phyloP scores from a whole-genome alignment of 768 basidiomycete species.

The Mycena sanguinolenta region DNA sequence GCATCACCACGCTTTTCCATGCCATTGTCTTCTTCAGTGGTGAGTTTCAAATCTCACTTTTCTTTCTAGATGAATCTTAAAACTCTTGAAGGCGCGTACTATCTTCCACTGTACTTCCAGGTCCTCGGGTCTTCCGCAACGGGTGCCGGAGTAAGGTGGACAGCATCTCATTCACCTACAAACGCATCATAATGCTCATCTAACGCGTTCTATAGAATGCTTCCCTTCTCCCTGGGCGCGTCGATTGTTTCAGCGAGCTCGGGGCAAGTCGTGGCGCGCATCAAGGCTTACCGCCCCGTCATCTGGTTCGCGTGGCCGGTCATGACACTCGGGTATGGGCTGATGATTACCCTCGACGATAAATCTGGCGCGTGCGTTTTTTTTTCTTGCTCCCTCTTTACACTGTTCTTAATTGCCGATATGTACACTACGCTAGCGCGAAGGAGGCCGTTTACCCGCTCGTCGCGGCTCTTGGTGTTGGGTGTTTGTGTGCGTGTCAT shows the following conservation, averaged over 20 bases:
- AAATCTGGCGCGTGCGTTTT: constrained; percentile 63
- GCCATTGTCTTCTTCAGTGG: constrained; percentile 73
- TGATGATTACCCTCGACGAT: constrained; percentile 78
- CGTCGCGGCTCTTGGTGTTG: constrained; percentile 74
- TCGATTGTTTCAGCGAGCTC: constrained; percentile 66
- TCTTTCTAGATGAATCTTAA: not conserved
- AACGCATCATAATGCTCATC: not conserved
- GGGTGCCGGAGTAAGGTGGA: constrained; percentile 73
- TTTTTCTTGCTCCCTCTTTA: constrained; percentile 9
- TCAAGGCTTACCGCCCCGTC: constrained; percentile 68
- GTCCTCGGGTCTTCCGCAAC: constrained; percentile 83
- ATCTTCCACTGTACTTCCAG: constrained; percentile 85
- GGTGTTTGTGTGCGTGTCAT: constrained; percentile 55
- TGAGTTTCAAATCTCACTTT: constrained; percentile 28
- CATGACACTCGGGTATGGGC: constrained; percentile 75
- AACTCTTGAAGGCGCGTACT: constrained; percentile 62
- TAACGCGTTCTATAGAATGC: constrained; percentile 63
- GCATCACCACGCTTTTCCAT: constrained; percentile 73
- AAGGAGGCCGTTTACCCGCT: constrained; percentile 74
- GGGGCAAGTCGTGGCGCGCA: constrained; percentile 70
- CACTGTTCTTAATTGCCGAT: constrained; percentile 8
- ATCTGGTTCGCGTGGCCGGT: constrained; percentile 74
- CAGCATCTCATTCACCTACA: not conserved
- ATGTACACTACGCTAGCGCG: constrained; percentile 58
- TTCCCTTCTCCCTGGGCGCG: constrained; percentile 77